Evolutionary conservation across 495 filamentous ascomycete species (phyloP).

Genomic region (Penicillium alfredii): DNA sequence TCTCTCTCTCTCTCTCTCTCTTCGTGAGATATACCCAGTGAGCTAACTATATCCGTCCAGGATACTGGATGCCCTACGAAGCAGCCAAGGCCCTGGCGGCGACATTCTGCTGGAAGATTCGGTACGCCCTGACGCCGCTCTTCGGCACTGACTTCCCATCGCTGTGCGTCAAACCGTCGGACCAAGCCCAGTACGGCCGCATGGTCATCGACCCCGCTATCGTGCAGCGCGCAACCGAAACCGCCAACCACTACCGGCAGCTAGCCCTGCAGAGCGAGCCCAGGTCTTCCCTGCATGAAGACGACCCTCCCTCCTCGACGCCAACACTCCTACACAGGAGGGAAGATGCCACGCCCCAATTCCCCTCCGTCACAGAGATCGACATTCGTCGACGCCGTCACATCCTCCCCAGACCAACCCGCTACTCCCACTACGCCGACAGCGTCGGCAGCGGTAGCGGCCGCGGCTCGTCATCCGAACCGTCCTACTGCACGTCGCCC

Average conservation of each 20-base stretch:
- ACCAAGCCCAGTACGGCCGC: slow-evolving; percentile 50
- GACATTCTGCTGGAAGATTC: slow-evolving; percentile 82
- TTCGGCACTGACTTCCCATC: slow-evolving; percentile 77
- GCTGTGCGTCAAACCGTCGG: slow-evolving; percentile 57
- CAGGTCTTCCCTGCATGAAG: background rate
- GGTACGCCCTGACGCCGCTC: slow-evolving; percentile 75
- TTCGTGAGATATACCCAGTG: slow-evolving; percentile 5
- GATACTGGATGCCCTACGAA: slow-evolving; percentile 94
- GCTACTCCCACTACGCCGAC: slow-evolving; percentile 16
- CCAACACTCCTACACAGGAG: slow-evolving; percentile 6
- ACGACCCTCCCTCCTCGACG: slow-evolving; percentile 13
- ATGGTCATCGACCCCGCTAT: slow-evolving; percentile 65
- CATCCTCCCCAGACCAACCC: slow-evolving; percentile 6
- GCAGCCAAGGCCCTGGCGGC: slow-evolving; percentile 77
- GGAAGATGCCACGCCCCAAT: slow-evolving; percentile 1
- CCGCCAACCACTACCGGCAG: slow-evolving; percentile 44
- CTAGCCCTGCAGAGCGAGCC: slow-evolving; percentile 21
- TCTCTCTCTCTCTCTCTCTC: background rate
- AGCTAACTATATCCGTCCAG: slow-evolving; percentile 46
- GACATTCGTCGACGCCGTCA: background rate
- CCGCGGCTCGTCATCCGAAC: slow-evolving; percentile 24
- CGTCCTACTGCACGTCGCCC: slow-evolving; percentile 25
- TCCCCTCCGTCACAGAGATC: slow-evolving; percentile 8
- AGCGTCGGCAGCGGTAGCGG: slow-evolving; percentile 19
- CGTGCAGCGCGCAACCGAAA: slow-evolving; percentile 47